phyloP scores from a whole-genome alignment of 2,329 filamentous ascomycete genomes.

The Aspergillus chevalieri region DNA sequence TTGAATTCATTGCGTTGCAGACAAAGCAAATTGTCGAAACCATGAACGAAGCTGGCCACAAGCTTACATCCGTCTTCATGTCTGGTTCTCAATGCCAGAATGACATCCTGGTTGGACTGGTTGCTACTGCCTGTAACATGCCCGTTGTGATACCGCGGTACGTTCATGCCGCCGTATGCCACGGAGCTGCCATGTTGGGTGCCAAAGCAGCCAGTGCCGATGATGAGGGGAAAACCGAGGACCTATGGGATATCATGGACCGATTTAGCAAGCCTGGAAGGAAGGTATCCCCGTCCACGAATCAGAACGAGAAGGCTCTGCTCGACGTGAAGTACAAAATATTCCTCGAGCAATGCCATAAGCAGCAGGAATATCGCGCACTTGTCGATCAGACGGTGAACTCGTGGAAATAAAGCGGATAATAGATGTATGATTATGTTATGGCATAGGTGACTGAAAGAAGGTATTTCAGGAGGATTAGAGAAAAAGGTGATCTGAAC shows the following conservation, averaged over 20 bases:
- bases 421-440: background rate
- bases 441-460: background rate
- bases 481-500: background rate
- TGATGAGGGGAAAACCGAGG: constrained; percentile 70
- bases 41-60: constrained; percentile 87
- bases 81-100: constrained; percentile 97
- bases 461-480: background rate
- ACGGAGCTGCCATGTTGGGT: constrained; percentile 97
- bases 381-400: constrained; percentile 62
- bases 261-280: constrained; percentile 91
- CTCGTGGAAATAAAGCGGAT: constrained; percentile 33
- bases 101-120: constrained; percentile 79
- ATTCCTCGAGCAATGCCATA: constrained; percentile 87
- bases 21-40: constrained; percentile 90
- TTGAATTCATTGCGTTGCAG: constrained; percentile 97
- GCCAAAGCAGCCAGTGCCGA: constrained; percentile 90
- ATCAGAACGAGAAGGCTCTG: constrained; percentile 69
- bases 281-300: constrained; percentile 67
- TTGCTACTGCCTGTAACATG: constrained; percentile 85
- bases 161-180: constrained; percentile 89
- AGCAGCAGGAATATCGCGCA: constrained; percentile 74
- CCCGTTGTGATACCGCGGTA: constrained; percentile 91
- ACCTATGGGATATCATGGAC: constrained; percentile 95
- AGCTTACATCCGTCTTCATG: constrained; percentile 94
- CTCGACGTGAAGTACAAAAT: constrained; percentile 86